Base-by-base conservation (phyloP, 768 basidiomycete species). In the Suillus discolor region DNA sequence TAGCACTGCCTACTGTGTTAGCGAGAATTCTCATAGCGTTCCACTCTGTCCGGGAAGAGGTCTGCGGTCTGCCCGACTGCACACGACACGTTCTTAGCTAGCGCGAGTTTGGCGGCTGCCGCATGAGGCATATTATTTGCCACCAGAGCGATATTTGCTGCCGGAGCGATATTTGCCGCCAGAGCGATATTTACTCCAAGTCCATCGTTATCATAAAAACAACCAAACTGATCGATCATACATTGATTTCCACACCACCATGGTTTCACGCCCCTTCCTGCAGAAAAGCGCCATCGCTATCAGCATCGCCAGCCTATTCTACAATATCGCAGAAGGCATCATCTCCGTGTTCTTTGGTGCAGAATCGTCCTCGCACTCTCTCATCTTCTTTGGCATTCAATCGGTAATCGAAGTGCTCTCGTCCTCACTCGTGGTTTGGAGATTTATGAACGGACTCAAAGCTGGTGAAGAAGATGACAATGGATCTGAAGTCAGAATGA, bases 351-450 rank as follows among this genome's bases (percentile, higher is more conserved):
- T 79, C 23, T 81, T 84, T 60, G 83, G 84, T 1, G 74, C 78
- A 61, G 82, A 83, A 39, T 79, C 82, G 13, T 75, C 77, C 4
- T 84, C 83, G 0, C 76, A 73, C 6, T 77, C 84, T 8, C 78
- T 84, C 47, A 72, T 84, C 34, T 84, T 84, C 72, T 84, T 81
- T 57, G 83, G 84, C 1, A 77, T 84, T 18, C 84, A 84, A 51
- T 84, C 83, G 0, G 81, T 70, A 4, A 80, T 83, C 45, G 83
- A 84, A 65, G 82, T 84, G 41, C 71, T 80, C 60, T 84, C 83
- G 23, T 77, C 82, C 4, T 36, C 72, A 55, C 73, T 84, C 16
- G 83, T 84, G 31, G 66, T 81, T 13, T 84, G 83, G 83, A 73
- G 83, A 38, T 84, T 84, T 64, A 49, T 77, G 38, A 64, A 74